Conservation (phyloP, 371 early-diverging fungal genomes). For the Syncephalastrum racemosum region DNA sequence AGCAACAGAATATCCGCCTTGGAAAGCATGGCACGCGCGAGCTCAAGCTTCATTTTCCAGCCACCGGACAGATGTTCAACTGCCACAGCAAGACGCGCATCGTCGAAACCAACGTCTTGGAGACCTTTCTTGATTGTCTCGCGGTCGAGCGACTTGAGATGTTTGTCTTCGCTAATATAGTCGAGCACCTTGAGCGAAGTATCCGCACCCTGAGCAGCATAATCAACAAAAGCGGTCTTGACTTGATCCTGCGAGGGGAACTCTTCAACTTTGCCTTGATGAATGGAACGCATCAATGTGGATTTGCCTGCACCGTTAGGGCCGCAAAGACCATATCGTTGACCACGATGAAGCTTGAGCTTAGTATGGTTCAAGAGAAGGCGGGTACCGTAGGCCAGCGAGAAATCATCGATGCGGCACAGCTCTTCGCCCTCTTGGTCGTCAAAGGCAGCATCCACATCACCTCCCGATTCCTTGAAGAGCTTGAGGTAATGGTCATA, state of each 20-base stretch:
- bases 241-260: constrained; percentile 74
- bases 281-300: constrained; percentile 83
- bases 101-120: constrained; percentile 64
- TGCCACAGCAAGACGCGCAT: constrained; percentile 53
- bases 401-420: constrained; percentile 75
- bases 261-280: constrained; percentile 70
- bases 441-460: constrained; percentile 46
- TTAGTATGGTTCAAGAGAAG: constrained; percentile 77
- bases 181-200: constrained; percentile 64
- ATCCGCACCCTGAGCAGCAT: constrained; percentile 72
- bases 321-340: constrained; percentile 82
- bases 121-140: constrained; percentile 60
- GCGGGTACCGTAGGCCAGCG: constrained; percentile 83
- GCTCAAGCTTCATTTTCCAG: constrained; percentile 87
- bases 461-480: constrained; percentile 47
- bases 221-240: constrained; percentile 73
- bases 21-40: constrained; percentile 80
- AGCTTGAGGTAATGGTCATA: constrained; percentile 40
- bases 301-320: constrained; percentile 94
- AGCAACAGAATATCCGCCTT: constrained; percentile 93
- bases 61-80: constrained; percentile 81
- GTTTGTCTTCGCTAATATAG: constrained; percentile 54
- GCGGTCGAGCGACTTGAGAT: constrained; percentile 46
- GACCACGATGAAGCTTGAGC: constrained; percentile 75
- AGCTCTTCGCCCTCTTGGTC: constrained; percentile 68